Conservation (phyloP, 345 rosid genomes). For the Passiflora organensis region DNA sequence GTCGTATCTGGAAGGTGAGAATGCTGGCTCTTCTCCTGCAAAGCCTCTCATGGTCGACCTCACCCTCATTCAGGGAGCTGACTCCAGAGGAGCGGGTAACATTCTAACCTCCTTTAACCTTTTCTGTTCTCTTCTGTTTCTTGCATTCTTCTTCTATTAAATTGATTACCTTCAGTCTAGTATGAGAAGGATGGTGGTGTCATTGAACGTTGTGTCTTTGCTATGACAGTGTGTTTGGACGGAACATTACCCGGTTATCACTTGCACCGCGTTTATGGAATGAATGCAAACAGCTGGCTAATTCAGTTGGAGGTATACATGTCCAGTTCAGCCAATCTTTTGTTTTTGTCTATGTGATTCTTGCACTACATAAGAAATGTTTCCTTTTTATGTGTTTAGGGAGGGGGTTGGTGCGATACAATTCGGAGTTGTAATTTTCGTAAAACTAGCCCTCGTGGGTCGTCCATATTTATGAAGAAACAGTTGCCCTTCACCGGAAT, state of each 20-base stretch:
- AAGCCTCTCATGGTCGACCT: constrained; percentile 55
- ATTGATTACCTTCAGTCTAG: background rate
- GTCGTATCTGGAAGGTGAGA: constrained; percentile 23
- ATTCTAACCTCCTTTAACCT: background rate
- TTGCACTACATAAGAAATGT: background rate
- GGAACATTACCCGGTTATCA: constrained; percentile 31
- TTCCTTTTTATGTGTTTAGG: constrained; percentile 2
- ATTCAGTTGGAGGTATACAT: constrained; percentile 26
- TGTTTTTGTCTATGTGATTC: background rate
- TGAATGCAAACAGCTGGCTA: constrained; percentile 26
- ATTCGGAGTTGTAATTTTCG: constrained; percentile 19
- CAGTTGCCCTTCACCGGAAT: constrained; percentile 27
- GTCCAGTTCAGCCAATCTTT: background rate
- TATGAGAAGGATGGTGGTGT: background rate
- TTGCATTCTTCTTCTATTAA: too few species aligned
- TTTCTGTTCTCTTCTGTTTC: background rate
- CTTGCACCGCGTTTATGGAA: constrained; percentile 27
- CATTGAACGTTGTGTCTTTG: background rate
- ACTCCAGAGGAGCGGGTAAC: constrained; percentile 86
- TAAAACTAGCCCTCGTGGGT: constrained; percentile 31
- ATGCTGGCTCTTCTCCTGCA: constrained; percentile 16
- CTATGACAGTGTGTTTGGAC: constrained; percentile 24
- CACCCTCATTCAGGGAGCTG: constrained; percentile 80
- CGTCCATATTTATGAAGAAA: constrained; percentile 25
- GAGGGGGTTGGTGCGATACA: constrained; percentile 32